phyloP scores from a whole-genome alignment of 768 basidiomycete species.

The Auricularia heimuer region DNA sequence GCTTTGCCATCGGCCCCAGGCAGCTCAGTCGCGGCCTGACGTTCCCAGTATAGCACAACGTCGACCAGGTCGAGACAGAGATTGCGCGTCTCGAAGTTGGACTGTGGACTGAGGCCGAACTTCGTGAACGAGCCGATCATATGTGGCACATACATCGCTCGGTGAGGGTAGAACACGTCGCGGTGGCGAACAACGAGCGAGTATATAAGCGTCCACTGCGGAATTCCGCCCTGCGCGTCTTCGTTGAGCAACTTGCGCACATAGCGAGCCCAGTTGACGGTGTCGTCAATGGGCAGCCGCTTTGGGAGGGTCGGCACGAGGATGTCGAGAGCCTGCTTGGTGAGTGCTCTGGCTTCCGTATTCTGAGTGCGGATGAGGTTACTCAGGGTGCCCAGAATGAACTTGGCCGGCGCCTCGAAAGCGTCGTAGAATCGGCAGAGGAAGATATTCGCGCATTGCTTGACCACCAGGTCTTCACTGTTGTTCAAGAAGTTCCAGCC shows the following conservation, averaged over 20 bases:
- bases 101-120: constrained; percentile 65
- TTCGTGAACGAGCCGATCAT: constrained; percentile 86
- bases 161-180: constrained; percentile 84
- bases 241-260: constrained; percentile 81
- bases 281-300: constrained; percentile 41
- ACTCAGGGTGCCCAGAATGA: constrained; percentile 83
- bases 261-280: constrained; percentile 74
- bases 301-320: constrained; percentile 72
- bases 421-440: constrained; percentile 86
- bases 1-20: constrained; percentile 9
- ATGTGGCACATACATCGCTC: constrained; percentile 85
- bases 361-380: constrained; percentile 76
- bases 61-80: constrained; percentile 87
- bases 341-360: constrained; percentile 64
- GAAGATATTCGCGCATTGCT: constrained; percentile 84
- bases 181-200: constrained; percentile 88
- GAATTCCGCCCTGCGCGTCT: constrained; percentile 61
- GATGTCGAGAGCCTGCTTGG: constrained; percentile 79
- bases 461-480: constrained; percentile 81
- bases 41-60: constrained; percentile 91
- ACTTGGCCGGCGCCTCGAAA: constrained; percentile 83
- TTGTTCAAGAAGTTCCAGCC: constrained; percentile 78
- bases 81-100: constrained; percentile 70
- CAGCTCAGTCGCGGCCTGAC: constrained; percentile 33
- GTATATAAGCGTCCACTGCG: constrained; percentile 72